A percentile compares a stretch with the other conserved stretches of the same genome.
These are phyloP conservation scores for Auxenochlorella protothecoides DNA, from an alignment of 139 green algal species.

Conservation along the genomic window DNA sequence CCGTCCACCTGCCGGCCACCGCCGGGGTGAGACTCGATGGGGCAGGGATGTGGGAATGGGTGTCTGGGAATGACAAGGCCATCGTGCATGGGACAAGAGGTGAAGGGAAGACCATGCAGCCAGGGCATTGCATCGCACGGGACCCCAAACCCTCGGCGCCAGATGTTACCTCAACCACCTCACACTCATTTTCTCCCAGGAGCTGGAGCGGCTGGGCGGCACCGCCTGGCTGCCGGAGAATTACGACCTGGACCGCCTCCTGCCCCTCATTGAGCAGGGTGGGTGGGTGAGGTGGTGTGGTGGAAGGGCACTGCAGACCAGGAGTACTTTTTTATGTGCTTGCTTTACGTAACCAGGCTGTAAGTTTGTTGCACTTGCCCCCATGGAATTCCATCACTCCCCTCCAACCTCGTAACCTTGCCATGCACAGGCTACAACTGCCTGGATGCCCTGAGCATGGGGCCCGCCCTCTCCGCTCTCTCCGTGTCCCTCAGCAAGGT, in stretches of 20 bases:
- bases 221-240: slow-evolving; percentile 8
- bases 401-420: no score
- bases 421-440: slow-evolving; percentile 32
- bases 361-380: no score
- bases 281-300: not conserved
- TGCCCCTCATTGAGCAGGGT: slow-evolving; percentile 34
- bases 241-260: slow-evolving; percentile 12
- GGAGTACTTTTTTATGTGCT: no score
- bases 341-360: no score
- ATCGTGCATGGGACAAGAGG: no score
- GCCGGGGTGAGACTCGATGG: not conserved
- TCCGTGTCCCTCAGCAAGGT: slow-evolving; percentile 24
- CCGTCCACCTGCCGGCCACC: not conserved
- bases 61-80: not conserved
- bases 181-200: not conserved
- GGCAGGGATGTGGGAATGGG: not conserved
- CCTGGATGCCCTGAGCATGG: slow-evolving; percentile 41
- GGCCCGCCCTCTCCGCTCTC: slow-evolving; percentile 17
- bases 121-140: no score
- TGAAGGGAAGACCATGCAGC: no score
- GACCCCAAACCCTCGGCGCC: no score
- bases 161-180: no score
- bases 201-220: not conserved
- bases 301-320: not conserved
- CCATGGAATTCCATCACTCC: no score